Evolutionary conservation across 495 filamentous ascomycete species (phyloP).

Genomic region (Xylaria curta): DNA sequence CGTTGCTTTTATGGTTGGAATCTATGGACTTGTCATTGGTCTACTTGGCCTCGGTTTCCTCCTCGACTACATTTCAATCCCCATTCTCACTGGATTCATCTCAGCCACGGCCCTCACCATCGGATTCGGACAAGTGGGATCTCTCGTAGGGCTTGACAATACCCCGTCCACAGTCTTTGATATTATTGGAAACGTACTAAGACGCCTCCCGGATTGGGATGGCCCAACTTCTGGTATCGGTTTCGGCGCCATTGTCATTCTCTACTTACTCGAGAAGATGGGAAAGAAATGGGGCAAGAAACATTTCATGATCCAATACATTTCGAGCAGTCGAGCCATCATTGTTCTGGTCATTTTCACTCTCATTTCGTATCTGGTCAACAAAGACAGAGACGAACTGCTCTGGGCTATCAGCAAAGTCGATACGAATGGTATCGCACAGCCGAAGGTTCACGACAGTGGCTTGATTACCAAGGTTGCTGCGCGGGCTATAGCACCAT

Average conservation of each 20-base stretch:
- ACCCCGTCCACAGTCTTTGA: slow-evolving; percentile 48
- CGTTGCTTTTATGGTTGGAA: slow-evolving; percentile 58
- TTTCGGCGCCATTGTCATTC: slow-evolving; percentile 51
- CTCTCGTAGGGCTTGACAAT: slow-evolving; percentile 51
- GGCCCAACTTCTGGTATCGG: slow-evolving; percentile 54
- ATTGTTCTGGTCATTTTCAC: slow-evolving; percentile 55
- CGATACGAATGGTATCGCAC: slow-evolving; percentile 49
- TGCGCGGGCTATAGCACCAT: slow-evolving; percentile 48
- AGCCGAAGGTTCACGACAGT: slow-evolving; percentile 43
- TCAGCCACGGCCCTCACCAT: slow-evolving; percentile 58
- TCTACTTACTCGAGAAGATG: slow-evolving; percentile 50
- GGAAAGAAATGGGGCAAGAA: slow-evolving; percentile 55
- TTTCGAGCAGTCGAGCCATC: slow-evolving; percentile 54
- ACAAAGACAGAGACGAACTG: slow-evolving; percentile 46
- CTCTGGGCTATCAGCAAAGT: slow-evolving; percentile 54
- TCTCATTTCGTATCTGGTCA: slow-evolving; percentile 54
- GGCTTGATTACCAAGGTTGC: slow-evolving; percentile 48
- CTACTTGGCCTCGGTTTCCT: slow-evolving; percentile 59
- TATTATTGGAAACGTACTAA: slow-evolving; percentile 53
- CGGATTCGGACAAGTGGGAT: slow-evolving; percentile 53
- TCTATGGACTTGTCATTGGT: slow-evolving; percentile 57
- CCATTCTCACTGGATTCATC: slow-evolving; percentile 58
- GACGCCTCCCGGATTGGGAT: slow-evolving; percentile 47
- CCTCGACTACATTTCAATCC: slow-evolving; percentile 58
- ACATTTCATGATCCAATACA: slow-evolving; percentile 50